phyloP scores from a whole-genome alignment of 2,329 filamentous ascomycete species.

The Penicillium sp. region DNA sequence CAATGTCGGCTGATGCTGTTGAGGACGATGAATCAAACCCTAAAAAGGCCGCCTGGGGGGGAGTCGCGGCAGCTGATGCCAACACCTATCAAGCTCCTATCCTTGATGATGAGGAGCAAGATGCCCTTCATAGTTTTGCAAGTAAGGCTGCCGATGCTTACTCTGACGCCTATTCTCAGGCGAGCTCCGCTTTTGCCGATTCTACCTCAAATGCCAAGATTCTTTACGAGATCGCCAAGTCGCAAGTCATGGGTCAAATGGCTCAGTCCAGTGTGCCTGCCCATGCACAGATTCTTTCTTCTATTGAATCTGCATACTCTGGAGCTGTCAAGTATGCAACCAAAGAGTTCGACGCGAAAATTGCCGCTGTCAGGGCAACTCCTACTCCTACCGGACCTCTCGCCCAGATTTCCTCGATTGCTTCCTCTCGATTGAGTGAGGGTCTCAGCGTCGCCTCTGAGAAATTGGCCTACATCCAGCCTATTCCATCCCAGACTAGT shows the following conservation, averaged over 20 bases:
- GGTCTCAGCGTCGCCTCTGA: slow-evolving; percentile 69
- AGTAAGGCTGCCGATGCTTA: slow-evolving; percentile 44
- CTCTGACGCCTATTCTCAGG: slow-evolving; percentile 51
- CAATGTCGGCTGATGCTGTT: slow-evolving; percentile 26
- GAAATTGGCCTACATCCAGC: slow-evolving; percentile 68
- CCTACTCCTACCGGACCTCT: slow-evolving; percentile 50
- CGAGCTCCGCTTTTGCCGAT: slow-evolving; percentile 46
- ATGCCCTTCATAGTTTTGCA: slow-evolving; percentile 51
- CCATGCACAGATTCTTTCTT: slow-evolving; percentile 39
- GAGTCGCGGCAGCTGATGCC: slow-evolving; percentile 22
- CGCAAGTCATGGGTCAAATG: slow-evolving; percentile 68
- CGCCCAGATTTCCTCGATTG: slow-evolving; percentile 64
- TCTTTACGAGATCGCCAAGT: slow-evolving; percentile 67
- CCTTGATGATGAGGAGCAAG: slow-evolving; percentile 47
- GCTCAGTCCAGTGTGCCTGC: slow-evolving; percentile 59
- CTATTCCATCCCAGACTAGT: slow-evolving; percentile 63
- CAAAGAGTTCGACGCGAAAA: slow-evolving; percentile 14
- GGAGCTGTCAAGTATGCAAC: slow-evolving; percentile 23
- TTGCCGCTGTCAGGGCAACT: slow-evolving; percentile 49
- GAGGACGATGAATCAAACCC: slow-evolving; percentile 52
- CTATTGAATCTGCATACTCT: slow-evolving; percentile 25
- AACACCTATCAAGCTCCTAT: slow-evolving; percentile 27
- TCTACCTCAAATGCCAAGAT: slow-evolving; percentile 66
- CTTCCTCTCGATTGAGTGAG: slow-evolving; percentile 67
- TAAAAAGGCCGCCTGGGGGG: slow-evolving; percentile 14